A percentile compares a stretch with the other conserved stretches of the same genome.
Conservation (phyloP, 768 basidiomycete genomes). For the Atractiella rhizophila region DNA sequence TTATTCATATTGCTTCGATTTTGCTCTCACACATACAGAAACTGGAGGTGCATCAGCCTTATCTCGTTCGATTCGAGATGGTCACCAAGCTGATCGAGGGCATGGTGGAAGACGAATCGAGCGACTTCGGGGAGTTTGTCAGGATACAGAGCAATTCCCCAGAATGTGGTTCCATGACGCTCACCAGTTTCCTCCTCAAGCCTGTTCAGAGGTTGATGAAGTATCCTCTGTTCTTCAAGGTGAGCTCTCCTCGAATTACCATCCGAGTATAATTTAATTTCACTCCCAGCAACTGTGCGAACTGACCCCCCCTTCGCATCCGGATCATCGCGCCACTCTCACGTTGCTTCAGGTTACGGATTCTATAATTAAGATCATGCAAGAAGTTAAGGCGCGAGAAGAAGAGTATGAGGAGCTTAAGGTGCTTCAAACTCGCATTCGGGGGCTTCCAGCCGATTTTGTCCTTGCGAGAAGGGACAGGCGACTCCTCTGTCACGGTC, state of each 20-base stretch:
- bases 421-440: constrained; percentile 33
- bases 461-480: constrained; percentile 44
- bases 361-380: constrained; percentile 46
- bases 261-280: background rate
- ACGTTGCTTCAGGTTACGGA: constrained; percentile 38
- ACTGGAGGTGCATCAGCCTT: constrained; percentile 66
- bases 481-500: constrained; percentile 44
- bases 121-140: constrained; percentile 67
- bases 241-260: constrained; percentile 22
- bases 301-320: constrained; percentile 41
- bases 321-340: constrained; percentile 43
- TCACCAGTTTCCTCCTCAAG: constrained; percentile 45
- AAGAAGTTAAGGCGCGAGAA: constrained; percentile 61
- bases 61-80: constrained; percentile 44
- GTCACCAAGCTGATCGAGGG: constrained; percentile 32
- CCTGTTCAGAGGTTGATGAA: constrained; percentile 46
- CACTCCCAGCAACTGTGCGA: constrained; percentile 37
- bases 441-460: constrained; percentile 32
- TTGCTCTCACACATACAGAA: constrained; percentile 37
- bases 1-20: constrained; percentile 33
- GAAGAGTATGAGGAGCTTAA: constrained; percentile 61
- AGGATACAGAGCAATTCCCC: constrained; percentile 29
- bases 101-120: constrained; percentile 28
- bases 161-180: constrained; percentile 36
- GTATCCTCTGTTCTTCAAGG: constrained; percentile 50